A percentile compares a stretch with the other conserved stretches of the same genome.
Evolutionary conservation across 176 grass and related monocot genomes (phyloP).

Genomic region (Oryza australiensis): DNA sequence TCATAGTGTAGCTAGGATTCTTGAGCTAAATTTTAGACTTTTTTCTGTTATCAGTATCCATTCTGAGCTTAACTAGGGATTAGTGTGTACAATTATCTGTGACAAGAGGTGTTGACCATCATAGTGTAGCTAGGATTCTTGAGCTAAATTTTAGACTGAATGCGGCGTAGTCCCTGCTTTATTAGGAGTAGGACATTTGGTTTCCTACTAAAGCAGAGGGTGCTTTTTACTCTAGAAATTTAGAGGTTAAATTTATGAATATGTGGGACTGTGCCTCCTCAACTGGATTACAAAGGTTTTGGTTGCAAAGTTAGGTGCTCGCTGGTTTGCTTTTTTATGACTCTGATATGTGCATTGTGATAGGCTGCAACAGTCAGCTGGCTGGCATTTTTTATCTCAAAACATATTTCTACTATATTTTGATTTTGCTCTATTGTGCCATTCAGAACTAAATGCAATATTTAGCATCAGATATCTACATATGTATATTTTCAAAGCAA

Average conservation of each 20-base stretch:
- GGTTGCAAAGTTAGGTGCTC: not conserved
- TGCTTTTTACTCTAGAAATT: conserved; percentile 4
- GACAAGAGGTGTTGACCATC: not conserved
- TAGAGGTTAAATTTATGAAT: not conserved
- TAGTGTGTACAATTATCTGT: too few species aligned
- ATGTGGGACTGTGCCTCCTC: not conserved
- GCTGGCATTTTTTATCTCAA: not conserved
- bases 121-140: not conserved
- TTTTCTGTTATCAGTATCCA: too few species aligned
- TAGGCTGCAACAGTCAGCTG: not conserved
- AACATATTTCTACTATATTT: not conserved
- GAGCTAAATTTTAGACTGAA: not conserved
- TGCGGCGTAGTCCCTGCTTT: not conserved
- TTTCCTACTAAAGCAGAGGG: not conserved
- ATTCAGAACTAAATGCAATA: too few species aligned
- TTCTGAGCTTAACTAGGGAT: not conserved
- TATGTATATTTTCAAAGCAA: not conserved
- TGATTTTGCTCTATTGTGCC: not conserved
- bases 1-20: not conserved
- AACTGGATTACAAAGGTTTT: not conserved
- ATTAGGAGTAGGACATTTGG: not conserved
- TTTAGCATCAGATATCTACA: too few species aligned
- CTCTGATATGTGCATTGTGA: not conserved
- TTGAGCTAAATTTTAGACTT: not conserved
- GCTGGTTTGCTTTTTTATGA: not conserved